phyloP scores from a whole-genome alignment of 306 rosid genomes.

The Inga laurina region DNA sequence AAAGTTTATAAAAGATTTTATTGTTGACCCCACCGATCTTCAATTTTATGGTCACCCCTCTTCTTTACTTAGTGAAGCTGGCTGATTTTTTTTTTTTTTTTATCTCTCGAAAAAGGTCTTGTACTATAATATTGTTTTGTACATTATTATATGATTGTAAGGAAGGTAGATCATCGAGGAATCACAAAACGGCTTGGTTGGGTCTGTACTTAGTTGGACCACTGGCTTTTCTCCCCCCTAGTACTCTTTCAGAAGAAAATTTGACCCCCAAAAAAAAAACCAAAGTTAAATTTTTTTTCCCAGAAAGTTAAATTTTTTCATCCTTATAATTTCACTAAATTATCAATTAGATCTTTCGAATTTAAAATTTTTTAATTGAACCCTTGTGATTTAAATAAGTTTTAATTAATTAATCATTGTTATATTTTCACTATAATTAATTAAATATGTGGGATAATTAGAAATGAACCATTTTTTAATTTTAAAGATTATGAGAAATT shows the following conservation, averaged over 20 bases:
- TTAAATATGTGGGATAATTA: background rate
- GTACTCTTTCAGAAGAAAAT: background rate
- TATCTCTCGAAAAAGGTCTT: slow-evolving; percentile 5
- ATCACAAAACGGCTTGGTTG: slow-evolving; percentile 33
- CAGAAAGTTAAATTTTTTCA: background rate
- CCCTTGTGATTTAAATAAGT: background rate
- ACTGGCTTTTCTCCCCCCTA: background rate
- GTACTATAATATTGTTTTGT: background rate
- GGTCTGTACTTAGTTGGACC: background rate
- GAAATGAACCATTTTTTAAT: background rate
- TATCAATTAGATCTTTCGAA: background rate
- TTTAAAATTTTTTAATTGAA: background rate
- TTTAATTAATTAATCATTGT: background rate
- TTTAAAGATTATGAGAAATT: background rate
- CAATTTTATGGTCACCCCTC: slow-evolving; percentile 28
- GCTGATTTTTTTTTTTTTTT: slow-evolving; percentile 11
- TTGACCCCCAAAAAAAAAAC: background rate
- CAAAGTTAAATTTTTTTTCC: background rate
- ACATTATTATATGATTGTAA: slow-evolving; percentile 7
- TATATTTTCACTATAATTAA: background rate
- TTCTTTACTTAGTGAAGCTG: slow-evolving; percentile 20
- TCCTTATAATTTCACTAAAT: background rate
- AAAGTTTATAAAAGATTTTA: slow-evolving; percentile 42
- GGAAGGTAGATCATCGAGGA: slow-evolving; percentile 33
- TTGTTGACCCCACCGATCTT: slow-evolving; percentile 48